Evolutionary conservation across 164 flowering plant genomes (phyloP).

Genomic region (Vitis amurensis): DNA sequence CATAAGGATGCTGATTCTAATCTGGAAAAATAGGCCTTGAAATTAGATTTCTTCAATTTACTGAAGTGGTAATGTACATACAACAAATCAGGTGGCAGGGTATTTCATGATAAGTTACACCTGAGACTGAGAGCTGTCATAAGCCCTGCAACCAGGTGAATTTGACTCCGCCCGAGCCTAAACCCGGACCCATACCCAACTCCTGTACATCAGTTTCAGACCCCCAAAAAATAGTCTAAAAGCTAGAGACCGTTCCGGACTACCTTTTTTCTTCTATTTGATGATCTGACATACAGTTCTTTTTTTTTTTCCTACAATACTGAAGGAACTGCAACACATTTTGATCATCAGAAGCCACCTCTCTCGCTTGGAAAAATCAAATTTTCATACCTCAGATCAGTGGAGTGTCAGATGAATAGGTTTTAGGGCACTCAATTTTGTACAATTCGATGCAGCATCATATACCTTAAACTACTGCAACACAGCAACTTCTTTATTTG

Average conservation of each 20-base stretch:
- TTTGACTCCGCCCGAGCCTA: conserved; percentile 5
- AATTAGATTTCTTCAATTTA: conserved; percentile 4
- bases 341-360: conserved; percentile 20
- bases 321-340: conserved; percentile 18
- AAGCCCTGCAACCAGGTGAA: neutral
- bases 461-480: neutral
- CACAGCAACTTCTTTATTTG: conserved; percentile 4
- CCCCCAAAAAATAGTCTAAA: conserved; percentile 10
- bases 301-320: neutral
- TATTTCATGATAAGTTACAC: conserved; percentile 11
- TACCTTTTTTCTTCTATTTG: conserved; percentile 15
- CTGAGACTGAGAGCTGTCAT: conserved; percentile 10
- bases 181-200: conserved; percentile 1
- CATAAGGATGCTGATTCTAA: too few relatives aligned
- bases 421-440: conserved; percentile 14
- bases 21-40: neutral
- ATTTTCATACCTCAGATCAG: conserved; percentile 4
- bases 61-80: conserved; percentile 20
- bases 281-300: conserved; percentile 17
- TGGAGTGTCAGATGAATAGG: conserved; percentile 7
- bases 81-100: conserved; percentile 14
- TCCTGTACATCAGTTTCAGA: conserved; percentile 16
- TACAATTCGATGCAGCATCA: conserved; percentile 13
- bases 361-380: conserved; percentile 7
- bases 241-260: neutral